Base-by-base conservation (phyloP, 2,329 filamentous ascomycete genomes). In the Pseudocercospora musae region DNA sequence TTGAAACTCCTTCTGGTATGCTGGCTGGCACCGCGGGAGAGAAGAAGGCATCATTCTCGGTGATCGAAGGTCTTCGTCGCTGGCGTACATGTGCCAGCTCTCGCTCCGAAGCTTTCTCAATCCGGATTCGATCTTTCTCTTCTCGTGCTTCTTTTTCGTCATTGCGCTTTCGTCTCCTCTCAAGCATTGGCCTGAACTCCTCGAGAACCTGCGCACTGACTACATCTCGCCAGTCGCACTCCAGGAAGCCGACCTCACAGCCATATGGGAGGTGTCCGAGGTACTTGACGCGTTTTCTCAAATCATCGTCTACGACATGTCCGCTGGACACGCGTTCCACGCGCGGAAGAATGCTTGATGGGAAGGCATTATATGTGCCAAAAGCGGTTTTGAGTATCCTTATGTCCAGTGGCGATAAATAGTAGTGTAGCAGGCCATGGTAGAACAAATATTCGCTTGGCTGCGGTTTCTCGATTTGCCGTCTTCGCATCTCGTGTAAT, bases 191-290 rank as follows among this genome's bases (percentile, higher is more conserved):
- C n/a, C 83, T 81, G 76, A 96, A 97, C 1, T 84, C 83, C 42
- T 87, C 87, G n/a, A 97, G 80, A 3, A 91, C 84, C 56, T 91
- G 88, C 0, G 87, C 82, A 2, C 87, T 84, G 4, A 97, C 90
- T 40, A 95, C 90, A 68, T 96, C 92, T 2, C 91, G 92, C 93
- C 93, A 97, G 75, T 97, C 92, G 72, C 93, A 97, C 77, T 97
- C 93, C 0, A 97, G 77, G 71, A 96, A 96, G 68, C 84, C 92
- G 46, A 97, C 90, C 68, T 96, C 89, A 74, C 92, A 96, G n/a
- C 93, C 93, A 56, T 90, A 87, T 0, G 93, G 93, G 5, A 97
- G 82, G 75, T 97, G 93, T 0, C 87, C 86, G 2, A 97, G 83
- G 68, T 96, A 97, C 74, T 95, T 96, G 59, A 91, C 88, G 31